Evolutionary conservation across 805 yeast genomes (phyloP), one percentile per base, ranked within the genome.

Genomic region (Ogataea chonburiensis): DNA sequence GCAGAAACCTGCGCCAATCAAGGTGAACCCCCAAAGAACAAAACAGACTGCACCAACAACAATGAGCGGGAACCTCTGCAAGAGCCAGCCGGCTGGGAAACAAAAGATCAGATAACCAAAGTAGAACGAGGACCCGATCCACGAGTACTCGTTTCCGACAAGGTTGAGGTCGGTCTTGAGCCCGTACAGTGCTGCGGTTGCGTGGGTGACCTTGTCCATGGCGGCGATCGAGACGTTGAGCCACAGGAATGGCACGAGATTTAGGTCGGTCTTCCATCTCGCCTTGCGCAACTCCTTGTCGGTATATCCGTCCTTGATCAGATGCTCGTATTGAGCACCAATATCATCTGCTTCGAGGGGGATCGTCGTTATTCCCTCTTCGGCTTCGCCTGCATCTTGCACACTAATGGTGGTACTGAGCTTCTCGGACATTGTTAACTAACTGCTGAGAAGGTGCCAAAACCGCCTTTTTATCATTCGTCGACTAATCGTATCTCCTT

Each of bases 131-230:
- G 66, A 52, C 17, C 66, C 56, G 32, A 60, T 30, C 55, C 66
- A 49, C 40, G 61, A 17, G 46, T 60, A 50, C 47, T 56, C 52
- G 17, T 58, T 49, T 13, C 65, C 64, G 2, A 38, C 48, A 63
- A 67, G 61, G 16, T 63, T 39, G 41, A 66, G 52, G 37, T 62
- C 71, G 7, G 53, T 50, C 37, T 64, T 53, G 20, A 68, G 46
- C 8, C 71, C 71, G 42, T 66, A 51, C 23, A 67, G 46, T 0
- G 67, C 48, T n/a, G 68, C 68, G 37, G 62, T 67, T 4, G 68
- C 56, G 35, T 57, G 60, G 4, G 70, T 62, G 17, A 64, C 63
- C 52, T 78, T 78, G 55, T 78, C 85, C 78, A 77, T 73, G 45
- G 67, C 75, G 49, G 75, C 81, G 15, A 71, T 58, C 12, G 75